Percentiles rank a stretch among this genome's conserved stretches.
Evolutionary conservation across 306 rosid genomes (phyloP).

Genomic region (Vigna unguiculata): DNA sequence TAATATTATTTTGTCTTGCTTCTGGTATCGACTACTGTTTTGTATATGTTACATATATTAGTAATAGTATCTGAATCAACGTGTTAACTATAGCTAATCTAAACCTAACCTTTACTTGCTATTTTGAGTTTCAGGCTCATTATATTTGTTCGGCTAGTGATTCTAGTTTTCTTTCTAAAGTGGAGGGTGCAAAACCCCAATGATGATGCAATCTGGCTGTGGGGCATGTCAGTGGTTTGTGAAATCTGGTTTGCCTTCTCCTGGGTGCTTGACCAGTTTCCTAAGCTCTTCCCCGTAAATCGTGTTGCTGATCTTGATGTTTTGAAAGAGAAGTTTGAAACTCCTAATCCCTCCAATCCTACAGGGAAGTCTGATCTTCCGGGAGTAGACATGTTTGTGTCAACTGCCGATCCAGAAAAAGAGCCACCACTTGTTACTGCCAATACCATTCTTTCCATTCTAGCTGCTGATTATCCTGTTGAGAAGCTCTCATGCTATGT

Average conservation of each 20-base stretch:
- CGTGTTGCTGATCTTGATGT: constrained; percentile 62
- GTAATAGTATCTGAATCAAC: constrained; percentile 9
- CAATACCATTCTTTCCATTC: constrained; percentile 78
- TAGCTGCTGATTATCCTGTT: constrained; percentile 79
- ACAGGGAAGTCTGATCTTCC: constrained; percentile 84
- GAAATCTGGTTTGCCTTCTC: constrained; percentile 91
- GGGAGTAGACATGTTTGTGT: constrained; percentile 77
- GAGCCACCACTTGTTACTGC: constrained; percentile 90
- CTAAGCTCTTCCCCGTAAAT: constrained; percentile 82
- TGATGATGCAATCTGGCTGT: constrained; percentile 79
- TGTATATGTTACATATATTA: neutral
- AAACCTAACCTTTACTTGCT: constrained; percentile 15
- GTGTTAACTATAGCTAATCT: neutral
- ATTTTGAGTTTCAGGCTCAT: constrained; percentile 61
- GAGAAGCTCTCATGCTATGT: constrained; percentile 86
- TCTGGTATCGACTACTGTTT: constrained; percentile 25
- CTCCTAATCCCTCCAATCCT: constrained; percentile 64
- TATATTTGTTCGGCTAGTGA: constrained; percentile 59
- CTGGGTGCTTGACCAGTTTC: constrained; percentile 87
- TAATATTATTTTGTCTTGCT: constrained; percentile 8
- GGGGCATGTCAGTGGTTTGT: constrained; percentile 84
- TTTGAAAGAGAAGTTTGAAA: constrained; percentile 74
- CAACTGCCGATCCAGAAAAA: constrained; percentile 87
- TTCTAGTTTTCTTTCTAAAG: constrained; percentile 60
- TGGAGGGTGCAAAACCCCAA: constrained; percentile 78